Conservation (phyloP, 768 basidiomycete species). For the Lactifluus volemus region DNA sequence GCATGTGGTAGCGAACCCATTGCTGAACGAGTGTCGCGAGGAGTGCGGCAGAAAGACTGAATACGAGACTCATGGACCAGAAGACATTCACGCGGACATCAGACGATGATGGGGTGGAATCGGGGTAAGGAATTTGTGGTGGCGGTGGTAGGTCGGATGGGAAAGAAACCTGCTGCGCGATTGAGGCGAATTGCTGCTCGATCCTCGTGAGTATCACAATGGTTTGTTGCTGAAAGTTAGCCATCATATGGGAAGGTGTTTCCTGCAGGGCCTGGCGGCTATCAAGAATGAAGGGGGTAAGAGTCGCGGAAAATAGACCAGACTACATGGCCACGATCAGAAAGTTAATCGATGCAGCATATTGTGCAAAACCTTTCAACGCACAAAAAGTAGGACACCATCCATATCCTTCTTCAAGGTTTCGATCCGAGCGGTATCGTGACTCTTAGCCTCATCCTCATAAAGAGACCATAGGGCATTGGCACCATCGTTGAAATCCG, state of each 20-base stretch:
- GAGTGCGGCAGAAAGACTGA: conserved; percentile 37
- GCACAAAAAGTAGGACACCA: not conserved
- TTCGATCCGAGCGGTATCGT: not conserved
- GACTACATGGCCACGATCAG: not conserved
- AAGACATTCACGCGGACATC: conserved; percentile 32
- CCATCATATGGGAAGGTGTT: not conserved
- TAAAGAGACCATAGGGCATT: not conserved
- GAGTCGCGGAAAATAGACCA: conserved; percentile 10
- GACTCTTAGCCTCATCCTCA: not conserved
- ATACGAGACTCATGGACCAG: conserved; percentile 31
- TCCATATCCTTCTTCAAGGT: not conserved
- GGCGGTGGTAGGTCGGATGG: not conserved
- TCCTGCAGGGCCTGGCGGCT: conserved; percentile 1
- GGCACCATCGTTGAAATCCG: not conserved
- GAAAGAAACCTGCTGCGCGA: not conserved
- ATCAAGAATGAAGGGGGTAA: conserved; percentile 7
- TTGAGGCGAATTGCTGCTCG: conserved; percentile 1
- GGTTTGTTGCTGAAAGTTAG: conserved; percentile 1
- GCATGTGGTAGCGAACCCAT: conserved; percentile 36
- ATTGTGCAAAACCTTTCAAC: not conserved
- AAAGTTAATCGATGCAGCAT: not conserved
- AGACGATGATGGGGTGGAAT: conserved; percentile 23
- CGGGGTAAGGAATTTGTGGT: not conserved
- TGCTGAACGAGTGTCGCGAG: conserved; percentile 41
- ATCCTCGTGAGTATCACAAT: conserved; percentile 4